These are phyloP conservation scores for Fusarium siculi DNA, from an alignment of 2,329 filamentous ascomycete species.

Conservation along the genomic window DNA sequence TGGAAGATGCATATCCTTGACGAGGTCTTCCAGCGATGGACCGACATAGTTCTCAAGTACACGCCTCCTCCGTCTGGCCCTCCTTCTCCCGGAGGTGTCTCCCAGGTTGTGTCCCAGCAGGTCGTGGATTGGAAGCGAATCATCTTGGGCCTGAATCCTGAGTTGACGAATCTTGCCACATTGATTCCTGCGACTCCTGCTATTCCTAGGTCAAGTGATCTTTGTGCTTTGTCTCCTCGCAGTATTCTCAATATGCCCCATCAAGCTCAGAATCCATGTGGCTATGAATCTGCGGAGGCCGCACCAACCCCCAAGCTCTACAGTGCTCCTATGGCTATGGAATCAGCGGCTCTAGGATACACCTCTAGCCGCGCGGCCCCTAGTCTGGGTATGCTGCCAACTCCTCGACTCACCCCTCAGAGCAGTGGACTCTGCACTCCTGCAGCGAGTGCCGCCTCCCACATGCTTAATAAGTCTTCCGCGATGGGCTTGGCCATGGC, in stretches of 20 bases:
- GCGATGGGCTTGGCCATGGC: constrained; percentile 71
- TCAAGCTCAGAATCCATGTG: constrained; percentile 49
- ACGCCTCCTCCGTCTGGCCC: constrained; percentile 74
- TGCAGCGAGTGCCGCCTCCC: constrained; percentile 65
- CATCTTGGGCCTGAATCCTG: constrained; percentile 66
- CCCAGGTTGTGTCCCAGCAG: constrained; percentile 58
- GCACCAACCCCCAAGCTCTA: constrained; percentile 56
- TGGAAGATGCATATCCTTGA: constrained; percentile 97
- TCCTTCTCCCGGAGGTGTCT: constrained; percentile 61
- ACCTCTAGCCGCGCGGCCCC: constrained; percentile 61
- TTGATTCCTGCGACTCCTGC: constrained; percentile 54
- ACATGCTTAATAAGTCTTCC: constrained; percentile 60
- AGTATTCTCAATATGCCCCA: constrained; percentile 58
- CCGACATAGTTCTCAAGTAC: constrained; percentile 87
- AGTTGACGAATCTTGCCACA: constrained; percentile 67
- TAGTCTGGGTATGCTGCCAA: constrained; percentile 66
- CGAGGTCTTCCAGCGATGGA: constrained; percentile 90
- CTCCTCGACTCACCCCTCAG: constrained; percentile 68
- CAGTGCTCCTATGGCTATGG: constrained; percentile 59
- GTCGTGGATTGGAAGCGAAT: constrained; percentile 68
- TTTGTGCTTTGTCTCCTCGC: constrained; percentile 53
- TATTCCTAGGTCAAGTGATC: constrained; percentile 47
- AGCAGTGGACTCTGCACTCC: constrained; percentile 67
- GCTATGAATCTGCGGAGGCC: constrained; percentile 52
- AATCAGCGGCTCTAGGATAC: constrained; percentile 56